These are phyloP conservation scores for Fusarium graminum DNA, from an alignment of 2,329 filamentous ascomycete species.

Conservation along the genomic window DNA sequence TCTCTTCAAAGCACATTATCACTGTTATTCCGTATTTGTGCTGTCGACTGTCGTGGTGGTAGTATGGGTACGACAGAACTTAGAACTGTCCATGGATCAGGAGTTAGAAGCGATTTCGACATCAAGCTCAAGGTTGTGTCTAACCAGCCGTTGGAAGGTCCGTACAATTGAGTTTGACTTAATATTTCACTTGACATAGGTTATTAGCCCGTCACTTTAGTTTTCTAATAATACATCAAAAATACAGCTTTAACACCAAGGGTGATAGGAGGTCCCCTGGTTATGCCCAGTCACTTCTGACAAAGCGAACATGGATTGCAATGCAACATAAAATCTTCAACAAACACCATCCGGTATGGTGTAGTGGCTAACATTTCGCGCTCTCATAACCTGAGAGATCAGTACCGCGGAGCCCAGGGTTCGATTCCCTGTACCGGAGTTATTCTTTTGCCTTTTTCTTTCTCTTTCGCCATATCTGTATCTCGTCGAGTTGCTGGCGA, in stretches of 20 bases:
- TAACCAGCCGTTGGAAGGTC: no score
- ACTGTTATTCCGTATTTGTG: constrained; percentile 4
- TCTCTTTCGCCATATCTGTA: neutral
- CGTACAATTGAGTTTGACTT: no score
- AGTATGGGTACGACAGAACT: no score
- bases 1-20: constrained; percentile 33
- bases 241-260: neutral
- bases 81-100: neutral
- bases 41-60: neutral
- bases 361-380: constrained; percentile 54
- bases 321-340: rapidly evolving
- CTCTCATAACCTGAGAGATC: constrained; percentile 49
- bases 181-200: no score
- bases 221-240: no score
- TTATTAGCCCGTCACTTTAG: no score
- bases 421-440: constrained; percentile 50
- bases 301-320: rapidly evolving
- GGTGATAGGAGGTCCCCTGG: neutral
- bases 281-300: neutral
- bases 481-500: no score
- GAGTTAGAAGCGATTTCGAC: no score
- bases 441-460: neutral
- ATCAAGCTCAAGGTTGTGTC: no score
- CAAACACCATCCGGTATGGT: constrained; percentile 48
- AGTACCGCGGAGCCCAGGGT: constrained; percentile 47